A percentile compares a stretch with the other conserved stretches of the same genome.
phyloP scores from a whole-genome alignment of 2,329 filamentous ascomycete species.

The Penicillium sp. region DNA sequence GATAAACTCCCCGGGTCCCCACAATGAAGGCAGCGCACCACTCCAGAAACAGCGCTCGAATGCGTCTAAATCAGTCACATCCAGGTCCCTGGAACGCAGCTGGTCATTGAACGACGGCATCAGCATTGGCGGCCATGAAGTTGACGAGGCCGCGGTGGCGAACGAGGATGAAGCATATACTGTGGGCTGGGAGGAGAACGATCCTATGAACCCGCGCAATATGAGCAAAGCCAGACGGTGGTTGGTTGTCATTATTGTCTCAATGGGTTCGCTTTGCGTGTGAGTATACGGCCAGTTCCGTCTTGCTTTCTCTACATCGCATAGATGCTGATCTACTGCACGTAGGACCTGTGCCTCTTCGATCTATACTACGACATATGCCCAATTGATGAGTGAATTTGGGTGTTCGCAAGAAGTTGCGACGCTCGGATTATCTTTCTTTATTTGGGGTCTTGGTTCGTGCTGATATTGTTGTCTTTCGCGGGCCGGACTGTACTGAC shows the following conservation, averaged over 20 bases:
- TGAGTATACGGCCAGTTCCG: constrained; percentile 50
- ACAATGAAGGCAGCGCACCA: constrained; percentile 14
- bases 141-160: constrained; percentile 22
- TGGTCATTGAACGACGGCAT: constrained; percentile 39
- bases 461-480: constrained; percentile 3
- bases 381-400: constrained; percentile 73
- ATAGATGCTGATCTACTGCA: not conserved
- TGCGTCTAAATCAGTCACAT: constrained; percentile 20
- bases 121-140: constrained; percentile 25
- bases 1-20: constrained; percentile 17
- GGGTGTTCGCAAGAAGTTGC: constrained; percentile 67
- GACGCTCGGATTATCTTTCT: constrained; percentile 76
- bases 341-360: constrained; percentile 76
- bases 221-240: constrained; percentile 68
- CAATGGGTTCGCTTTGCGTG: constrained; percentile 75
- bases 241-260: constrained; percentile 73
- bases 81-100: constrained; percentile 26
- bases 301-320: not conserved
- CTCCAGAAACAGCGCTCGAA: constrained; percentile 24
- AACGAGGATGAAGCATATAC: constrained; percentile 52
- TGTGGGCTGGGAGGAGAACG: constrained; percentile 72
- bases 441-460: constrained; percentile 70
- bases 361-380: constrained; percentile 83
- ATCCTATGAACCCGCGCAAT: constrained; percentile 72
- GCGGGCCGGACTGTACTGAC: not conserved